phyloP scores from a whole-genome alignment of 495 filamentous ascomycete species.

The Collariella sp. region DNA sequence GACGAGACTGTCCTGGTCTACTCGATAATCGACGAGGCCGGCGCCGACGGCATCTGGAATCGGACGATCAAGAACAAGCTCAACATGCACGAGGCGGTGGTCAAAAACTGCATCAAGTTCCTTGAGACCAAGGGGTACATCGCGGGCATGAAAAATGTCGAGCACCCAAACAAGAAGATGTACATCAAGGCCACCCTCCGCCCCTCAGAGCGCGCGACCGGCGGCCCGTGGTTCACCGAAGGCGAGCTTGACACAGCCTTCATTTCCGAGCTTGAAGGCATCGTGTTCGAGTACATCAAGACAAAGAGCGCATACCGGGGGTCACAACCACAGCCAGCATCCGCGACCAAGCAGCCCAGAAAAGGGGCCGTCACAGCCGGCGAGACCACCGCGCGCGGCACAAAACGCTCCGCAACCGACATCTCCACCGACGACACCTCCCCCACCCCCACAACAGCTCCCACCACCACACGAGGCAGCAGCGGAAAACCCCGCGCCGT shows the following conservation, averaged over 20 bases:
- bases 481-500: slow-evolving; percentile 13
- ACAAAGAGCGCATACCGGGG: slow-evolving; percentile 55
- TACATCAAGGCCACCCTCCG: slow-evolving; percentile 72
- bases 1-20: slow-evolving; percentile 74
- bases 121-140: slow-evolving; percentile 58
- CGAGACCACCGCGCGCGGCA: slow-evolving; percentile 24
- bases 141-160: slow-evolving; percentile 51
- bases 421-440: slow-evolving; percentile 34
- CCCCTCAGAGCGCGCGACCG: slow-evolving; percentile 80
- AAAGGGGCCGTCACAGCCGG: slow-evolving; percentile 37
- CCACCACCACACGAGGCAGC: slow-evolving; percentile 21
- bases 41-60: slow-evolving; percentile 78
- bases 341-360: slow-evolving; percentile 27
- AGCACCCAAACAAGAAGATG: slow-evolving; percentile 61
- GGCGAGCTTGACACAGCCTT: slow-evolving; percentile 71
- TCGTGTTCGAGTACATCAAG: slow-evolving; percentile 63
- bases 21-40: slow-evolving; percentile 72
- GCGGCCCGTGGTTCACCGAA: slow-evolving; percentile 88
- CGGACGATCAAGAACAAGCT: slow-evolving; percentile 64
- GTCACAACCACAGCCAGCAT: slow-evolving; percentile 20
- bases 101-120: slow-evolving; percentile 66
- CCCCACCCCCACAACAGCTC: not conserved
- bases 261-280: slow-evolving; percentile 58
- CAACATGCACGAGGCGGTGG: slow-evolving; percentile 67
- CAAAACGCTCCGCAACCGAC: slow-evolving; percentile 37